Conservation (phyloP, 140 eudicot genomes). For the Oenanthe javanica region DNA sequence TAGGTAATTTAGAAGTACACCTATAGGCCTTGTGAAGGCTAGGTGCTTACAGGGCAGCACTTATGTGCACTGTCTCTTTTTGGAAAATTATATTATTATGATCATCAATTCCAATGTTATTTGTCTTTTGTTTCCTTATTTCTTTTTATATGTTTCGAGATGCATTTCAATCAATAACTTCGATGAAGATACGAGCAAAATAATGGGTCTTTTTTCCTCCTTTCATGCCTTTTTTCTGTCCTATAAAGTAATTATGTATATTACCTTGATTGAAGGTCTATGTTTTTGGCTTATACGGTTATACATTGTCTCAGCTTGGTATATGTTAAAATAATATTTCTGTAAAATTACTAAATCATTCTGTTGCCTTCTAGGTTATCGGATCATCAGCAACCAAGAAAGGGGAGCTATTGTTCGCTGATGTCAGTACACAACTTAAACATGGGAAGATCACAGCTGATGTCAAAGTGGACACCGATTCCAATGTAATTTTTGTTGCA, state of each 20-base stretch:
- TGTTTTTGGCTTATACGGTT: not conserved
- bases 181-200: not conserved
- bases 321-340: not conserved
- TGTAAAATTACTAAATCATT: not conserved
- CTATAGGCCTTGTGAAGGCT: not conserved
- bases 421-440: slow-evolving; percentile 71
- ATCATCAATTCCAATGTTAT: not conserved
- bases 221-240: not conserved
- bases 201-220: not conserved
- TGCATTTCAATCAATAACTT: not conserved
- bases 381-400: slow-evolving; percentile 83
- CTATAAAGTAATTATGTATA: not conserved
- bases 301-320: not conserved
- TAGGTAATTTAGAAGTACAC: not conserved
- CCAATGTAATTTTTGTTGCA: slow-evolving; percentile 40
- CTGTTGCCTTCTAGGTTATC: slow-evolving; percentile 49
- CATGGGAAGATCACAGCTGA: slow-evolving; percentile 73
- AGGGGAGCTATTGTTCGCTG: slow-evolving; percentile 83
- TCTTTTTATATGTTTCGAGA: not conserved
- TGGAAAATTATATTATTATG: not conserved
- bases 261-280: not conserved
- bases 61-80: not conserved
- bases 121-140: not conserved
- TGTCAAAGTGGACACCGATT: slow-evolving; percentile 84
- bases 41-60: not conserved